phyloP scores from a whole-genome alignment of 2,329 filamentous ascomycete species.

The Moelleriella libera region DNA sequence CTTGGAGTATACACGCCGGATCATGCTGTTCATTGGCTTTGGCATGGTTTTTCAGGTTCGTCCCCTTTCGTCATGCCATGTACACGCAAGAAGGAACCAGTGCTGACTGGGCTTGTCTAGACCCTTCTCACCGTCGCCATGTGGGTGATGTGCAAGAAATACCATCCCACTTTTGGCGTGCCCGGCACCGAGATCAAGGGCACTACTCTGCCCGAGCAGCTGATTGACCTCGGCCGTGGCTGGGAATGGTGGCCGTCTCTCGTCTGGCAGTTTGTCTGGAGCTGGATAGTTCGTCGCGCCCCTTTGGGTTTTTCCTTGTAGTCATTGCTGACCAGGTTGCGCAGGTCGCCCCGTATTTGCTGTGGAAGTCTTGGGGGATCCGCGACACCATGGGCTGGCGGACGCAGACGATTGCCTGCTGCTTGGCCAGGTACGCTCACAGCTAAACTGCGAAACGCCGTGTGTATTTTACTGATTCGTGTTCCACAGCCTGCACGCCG shows the following conservation, averaged over 20 bases:
- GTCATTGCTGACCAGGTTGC: background rate
- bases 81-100: no score
- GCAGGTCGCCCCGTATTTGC: slow-evolving; percentile 2
- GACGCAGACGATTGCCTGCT: slow-evolving; percentile 40
- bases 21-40: slow-evolving; percentile 33
- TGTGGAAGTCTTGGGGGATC: slow-evolving; percentile 47
- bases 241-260: slow-evolving; percentile 54
- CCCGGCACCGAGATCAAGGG: slow-evolving; percentile 44
- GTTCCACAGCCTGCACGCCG: slow-evolving; percentile 38
- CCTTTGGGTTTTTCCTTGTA: slow-evolving; percentile 14
- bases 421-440: slow-evolving; percentile 21
- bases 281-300: slow-evolving; percentile 42
- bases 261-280: slow-evolving; percentile 48
- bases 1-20: slow-evolving; percentile 27
- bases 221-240: slow-evolving; percentile 30
- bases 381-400: slow-evolving; percentile 52
- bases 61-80: background rate
- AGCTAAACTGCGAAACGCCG: no score
- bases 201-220: slow-evolving; percentile 31
- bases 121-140: background rate
- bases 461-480: background rate
- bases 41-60: slow-evolving; percentile 42
- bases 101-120: background rate
- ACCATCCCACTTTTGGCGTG: slow-evolving; percentile 33
- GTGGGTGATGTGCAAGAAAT: background rate